Evolutionary conservation across 805 yeast species (phyloP), one percentile per base, ranked within the genome.

Genomic region (Nakazawaea ambrosiae): DNA sequence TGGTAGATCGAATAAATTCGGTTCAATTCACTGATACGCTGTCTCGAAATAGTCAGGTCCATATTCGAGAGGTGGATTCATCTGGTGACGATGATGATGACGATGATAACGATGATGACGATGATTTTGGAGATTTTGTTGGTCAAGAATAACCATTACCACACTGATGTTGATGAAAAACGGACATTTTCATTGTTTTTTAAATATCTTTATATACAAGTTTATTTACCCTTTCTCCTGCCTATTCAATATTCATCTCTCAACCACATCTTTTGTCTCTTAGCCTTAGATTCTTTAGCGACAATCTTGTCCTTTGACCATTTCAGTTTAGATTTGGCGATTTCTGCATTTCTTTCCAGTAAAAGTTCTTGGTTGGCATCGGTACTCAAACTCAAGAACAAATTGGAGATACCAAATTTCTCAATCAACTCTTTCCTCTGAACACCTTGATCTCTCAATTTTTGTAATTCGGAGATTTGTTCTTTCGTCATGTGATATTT

Each of bases 331-430:
- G 6, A 9, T 12, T 25, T 20, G 9, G 31, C 40, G 10, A 40
- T 6, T 24, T 30, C 28, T 5, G 15, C 16, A 4, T 12, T 11
- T 22, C 35, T 39, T 10, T 42, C 8, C 9, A 50, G 49, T 6
- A 15, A 11, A 7, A 20, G 16, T 26, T 42, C 39, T 4, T 45
- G 41, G 35, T 52, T 53, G 20, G 56, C 39, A 3, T 40, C 40
- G 2, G 64, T 56, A 8, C 57, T 43, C 14, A 60, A 45, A 43
- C 51, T 51, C 27, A 61, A 49, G 36, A 60, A 60, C 26, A 49
- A 45, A 32, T 55, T 53, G 2, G 58, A 47, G 9, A 57, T 50
- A 1, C 46, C 41, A 25, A 52, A 60, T 34, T 56, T 50, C n/a
- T 49, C 50, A 33, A 40, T 49, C 31, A 61, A 46, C 34, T 52